A percentile compares a stretch with the other conserved stretches of the same genome.
phyloP scores from a whole-genome alignment of 257 asterid genomes.

The Paulownia fortunei region DNA sequence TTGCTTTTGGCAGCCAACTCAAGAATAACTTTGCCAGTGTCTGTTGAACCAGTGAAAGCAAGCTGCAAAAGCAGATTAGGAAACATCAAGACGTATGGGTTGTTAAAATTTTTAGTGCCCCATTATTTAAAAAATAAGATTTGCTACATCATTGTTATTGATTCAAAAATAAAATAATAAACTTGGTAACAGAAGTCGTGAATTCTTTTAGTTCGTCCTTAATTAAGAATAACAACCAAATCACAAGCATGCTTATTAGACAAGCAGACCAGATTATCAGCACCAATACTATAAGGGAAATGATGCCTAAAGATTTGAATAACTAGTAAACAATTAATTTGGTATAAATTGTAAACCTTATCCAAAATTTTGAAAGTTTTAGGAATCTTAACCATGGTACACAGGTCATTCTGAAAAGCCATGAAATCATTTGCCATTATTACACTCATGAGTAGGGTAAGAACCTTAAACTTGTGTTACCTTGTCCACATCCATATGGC shows the following conservation, averaged over 20 bases:
- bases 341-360: background rate
- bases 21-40: conserved; percentile 76
- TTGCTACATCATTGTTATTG: background rate
- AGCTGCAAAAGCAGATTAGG: conserved; percentile 52
- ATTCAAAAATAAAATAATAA: background rate
- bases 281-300: background rate
- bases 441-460: conserved; percentile 6
- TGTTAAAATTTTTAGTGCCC: background rate
- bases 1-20: conserved; percentile 87
- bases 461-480: conserved; percentile 44
- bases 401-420: background rate
- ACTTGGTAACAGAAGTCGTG: conserved; percentile 2
- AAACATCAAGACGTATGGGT: conserved; percentile 12
- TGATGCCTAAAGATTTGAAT: conserved; percentile 7
- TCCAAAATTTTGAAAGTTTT: background rate
- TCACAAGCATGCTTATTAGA: conserved; percentile 3
- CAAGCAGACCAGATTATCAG: conserved; percentile 4
- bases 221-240: conserved; percentile 7
- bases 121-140: background rate
- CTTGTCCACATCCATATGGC: conserved; percentile 99
- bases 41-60: conserved; percentile 98
- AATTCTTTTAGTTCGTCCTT: too few relatives aligned
- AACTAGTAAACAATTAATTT: background rate
- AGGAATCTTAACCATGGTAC: conserved; percentile 10
- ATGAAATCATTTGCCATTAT: background rate